These are phyloP conservation scores for Malus sieversii DNA, from an alignment of 306 rosid species.

Conservation along the genomic window DNA sequence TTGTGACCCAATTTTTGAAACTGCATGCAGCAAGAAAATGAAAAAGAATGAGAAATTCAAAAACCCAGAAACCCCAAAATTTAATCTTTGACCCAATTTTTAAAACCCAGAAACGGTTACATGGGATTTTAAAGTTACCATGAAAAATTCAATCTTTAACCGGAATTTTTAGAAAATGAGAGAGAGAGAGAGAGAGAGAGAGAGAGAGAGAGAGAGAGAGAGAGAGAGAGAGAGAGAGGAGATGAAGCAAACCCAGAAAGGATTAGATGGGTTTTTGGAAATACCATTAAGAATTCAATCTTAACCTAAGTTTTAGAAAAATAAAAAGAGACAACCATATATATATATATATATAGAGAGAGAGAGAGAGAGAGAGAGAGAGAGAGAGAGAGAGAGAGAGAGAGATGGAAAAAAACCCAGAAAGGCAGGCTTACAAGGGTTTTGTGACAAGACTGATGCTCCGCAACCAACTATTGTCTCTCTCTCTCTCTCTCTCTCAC, in stretches of 20 bases:
- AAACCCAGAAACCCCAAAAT: neutral
- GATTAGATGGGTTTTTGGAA: neutral
- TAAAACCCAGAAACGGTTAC: neutral
- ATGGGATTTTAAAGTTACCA: neutral
- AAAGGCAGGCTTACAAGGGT: neutral
- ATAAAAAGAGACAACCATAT: no score
- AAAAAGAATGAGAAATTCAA: neutral
- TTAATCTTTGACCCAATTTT: neutral
- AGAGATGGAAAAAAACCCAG: neutral
- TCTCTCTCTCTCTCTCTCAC: neutral
- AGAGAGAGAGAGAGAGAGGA: neutral
- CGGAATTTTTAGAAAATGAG: neutral
- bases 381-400: neutral
- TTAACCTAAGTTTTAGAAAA: no score
- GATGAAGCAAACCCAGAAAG: neutral
- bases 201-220: neutral
- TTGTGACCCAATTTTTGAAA: neutral
- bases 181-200: neutral
- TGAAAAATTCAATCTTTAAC: neutral
- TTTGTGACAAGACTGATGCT: neutral
- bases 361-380: no score
- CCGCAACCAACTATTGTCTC: neutral
- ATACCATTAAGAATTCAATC: neutral
- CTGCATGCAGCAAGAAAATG: neutral
- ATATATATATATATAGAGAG: no score